Evolutionary conservation across 257 asterid genomes (phyloP), one percentile per base, ranked within the genome.

Genomic region (Handroanthus guayacan): DNA sequence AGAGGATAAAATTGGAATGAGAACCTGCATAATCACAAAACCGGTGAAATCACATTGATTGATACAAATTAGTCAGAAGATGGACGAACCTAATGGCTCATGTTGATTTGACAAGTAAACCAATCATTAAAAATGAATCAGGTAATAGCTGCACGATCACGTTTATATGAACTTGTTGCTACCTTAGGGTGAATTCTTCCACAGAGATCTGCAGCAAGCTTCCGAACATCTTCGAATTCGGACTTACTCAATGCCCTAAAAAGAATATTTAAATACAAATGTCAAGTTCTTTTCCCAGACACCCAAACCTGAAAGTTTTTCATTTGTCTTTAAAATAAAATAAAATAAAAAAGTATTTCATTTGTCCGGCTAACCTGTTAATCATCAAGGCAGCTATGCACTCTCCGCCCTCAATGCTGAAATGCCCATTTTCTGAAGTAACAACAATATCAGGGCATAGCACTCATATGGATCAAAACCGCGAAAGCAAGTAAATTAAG

Each of bases 161-260:
- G 62, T 47, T 72, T 38, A 47, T 66, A 80, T 18, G 11, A 57
- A 69, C 76, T 41, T 39, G 70, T 54, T 50, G 57, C 86, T 82
- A 91, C 98, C 83, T 87, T 69, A 12, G 97, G 97, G 79, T 92
- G 96, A 76, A 92, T 88, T 79, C 96, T 82, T 74, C 97, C 98
- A 80, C 97, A 94, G 51, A 94, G 97, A 84, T 92, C 98, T 3
- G 98, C 95, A 52, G 97, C 96, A 78, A 94, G 97, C 83, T 89
- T 94, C 48, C 97, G 93, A 76, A 90, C 97, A 83, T 94, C 97
- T 89, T 92, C 97, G 70, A 83, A 90, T 82, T 94, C 97, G 63
- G 81, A 79, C 78, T 87, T 86, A 60, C 83, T 88, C 76, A 90
- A 83, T 37, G 96, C 96, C 89, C 98, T 94, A 79, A 67, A 71